These are phyloP conservation scores for Russula brevipes DNA, from an alignment of 768 basidiomycete species.

Conservation along the genomic window DNA sequence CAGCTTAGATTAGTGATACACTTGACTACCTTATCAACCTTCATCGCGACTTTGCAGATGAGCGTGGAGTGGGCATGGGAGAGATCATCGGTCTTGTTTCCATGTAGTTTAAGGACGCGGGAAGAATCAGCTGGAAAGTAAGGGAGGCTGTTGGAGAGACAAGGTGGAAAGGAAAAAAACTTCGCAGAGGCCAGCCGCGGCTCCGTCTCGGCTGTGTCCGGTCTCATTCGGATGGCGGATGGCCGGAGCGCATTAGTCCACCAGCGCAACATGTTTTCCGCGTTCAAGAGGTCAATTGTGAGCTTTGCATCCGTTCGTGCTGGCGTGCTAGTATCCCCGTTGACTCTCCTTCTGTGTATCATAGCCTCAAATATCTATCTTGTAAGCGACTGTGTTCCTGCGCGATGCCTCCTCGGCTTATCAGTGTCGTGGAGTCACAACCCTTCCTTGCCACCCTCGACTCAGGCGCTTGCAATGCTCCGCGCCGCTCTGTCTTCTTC, in stretches of 20 bases:
- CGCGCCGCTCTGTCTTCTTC: slow-evolving; percentile 53
- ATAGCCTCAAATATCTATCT: slow-evolving; percentile 24
- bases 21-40: neutral
- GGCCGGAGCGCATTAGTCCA: neutral
- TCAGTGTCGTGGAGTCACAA: slow-evolving; percentile 46
- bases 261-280: slow-evolving; percentile 19
- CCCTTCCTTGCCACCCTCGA: slow-evolving; percentile 59
- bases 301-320: neutral
- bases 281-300: slow-evolving; percentile 23
- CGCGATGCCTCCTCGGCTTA: neutral
- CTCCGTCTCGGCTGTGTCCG: neutral
- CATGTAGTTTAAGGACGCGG: neutral
- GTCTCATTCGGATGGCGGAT: no score
- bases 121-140: no score
- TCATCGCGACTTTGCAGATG: neutral
- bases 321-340: no score
- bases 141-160: no score
- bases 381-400: slow-evolving; percentile 4
- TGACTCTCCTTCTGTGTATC: neutral
- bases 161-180: neutral
- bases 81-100: neutral
- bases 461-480: slow-evolving; percentile 54
- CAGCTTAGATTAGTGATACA: no score
- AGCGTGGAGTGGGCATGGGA: no score
- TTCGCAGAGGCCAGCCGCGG: no score